Evolutionary conservation across 192 early-diverging fungal species (phyloP).

Genomic region (Dimargaris verticillata): DNA sequence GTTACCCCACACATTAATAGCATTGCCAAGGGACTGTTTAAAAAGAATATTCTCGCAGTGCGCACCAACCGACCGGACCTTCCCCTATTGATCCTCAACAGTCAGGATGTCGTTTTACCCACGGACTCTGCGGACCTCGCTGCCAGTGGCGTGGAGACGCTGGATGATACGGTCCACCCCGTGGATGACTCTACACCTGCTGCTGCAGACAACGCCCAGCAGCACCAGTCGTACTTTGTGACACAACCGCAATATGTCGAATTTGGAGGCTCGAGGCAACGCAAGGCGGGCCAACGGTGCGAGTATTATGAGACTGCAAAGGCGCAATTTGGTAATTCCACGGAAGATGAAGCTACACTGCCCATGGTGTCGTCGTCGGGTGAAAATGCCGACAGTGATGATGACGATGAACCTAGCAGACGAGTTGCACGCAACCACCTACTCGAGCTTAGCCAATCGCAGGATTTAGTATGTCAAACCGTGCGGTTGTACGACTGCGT

Average conservation of each 20-base stretch:
- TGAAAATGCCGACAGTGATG: no score
- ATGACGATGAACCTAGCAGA: no score
- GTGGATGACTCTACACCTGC: no score
- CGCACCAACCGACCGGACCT: conserved; percentile 5
- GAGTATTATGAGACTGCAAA: neutral
- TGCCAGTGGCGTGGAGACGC: neutral
- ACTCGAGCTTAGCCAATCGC: conserved; percentile 19
- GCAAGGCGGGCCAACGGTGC: neutral
- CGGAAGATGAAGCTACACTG: neutral
- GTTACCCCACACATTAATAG: conserved; percentile 25
- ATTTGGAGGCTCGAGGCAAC: conserved; percentile 11
- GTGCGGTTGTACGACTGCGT: conserved; percentile 18
- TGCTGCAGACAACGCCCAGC: no score
- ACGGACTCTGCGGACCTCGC: conserved; percentile 9
- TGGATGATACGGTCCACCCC: neutral
- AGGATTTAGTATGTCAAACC: conserved; percentile 17
- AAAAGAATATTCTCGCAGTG: conserved; percentile 21
- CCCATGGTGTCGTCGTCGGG: conserved; percentile 12
- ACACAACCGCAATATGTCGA: conserved; percentile 18
- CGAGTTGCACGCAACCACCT: no score
- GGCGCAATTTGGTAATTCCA: conserved; percentile 3
- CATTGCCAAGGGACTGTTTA: conserved; percentile 27
- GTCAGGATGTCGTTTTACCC: neutral
- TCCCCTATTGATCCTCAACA: neutral
- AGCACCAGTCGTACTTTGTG: conserved; percentile 10